Conservation (phyloP, 345 rosid genomes). For the Capsella bursapastoris region DNA sequence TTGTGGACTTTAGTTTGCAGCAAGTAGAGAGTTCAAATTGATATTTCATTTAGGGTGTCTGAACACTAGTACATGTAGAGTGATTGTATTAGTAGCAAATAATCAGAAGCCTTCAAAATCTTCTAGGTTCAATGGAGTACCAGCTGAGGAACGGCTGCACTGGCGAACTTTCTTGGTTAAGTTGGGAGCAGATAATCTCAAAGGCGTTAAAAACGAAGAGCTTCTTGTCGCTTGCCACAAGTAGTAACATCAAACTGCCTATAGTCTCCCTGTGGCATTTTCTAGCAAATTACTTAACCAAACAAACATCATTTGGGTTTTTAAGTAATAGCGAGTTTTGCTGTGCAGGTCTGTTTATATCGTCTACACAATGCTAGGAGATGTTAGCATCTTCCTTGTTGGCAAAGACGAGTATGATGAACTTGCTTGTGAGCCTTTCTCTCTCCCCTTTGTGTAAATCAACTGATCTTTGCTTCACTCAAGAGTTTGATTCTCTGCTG, state of each 20-base stretch:
- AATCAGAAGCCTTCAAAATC: not conserved
- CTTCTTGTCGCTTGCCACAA: slow-evolving; percentile 96
- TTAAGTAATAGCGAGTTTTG: slow-evolving; percentile 7
- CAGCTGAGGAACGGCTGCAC: slow-evolving; percentile 90
- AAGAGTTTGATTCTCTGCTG: slow-evolving; percentile 5
- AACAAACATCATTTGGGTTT: not conserved
- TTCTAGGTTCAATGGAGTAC: slow-evolving; percentile 91
- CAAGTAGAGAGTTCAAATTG: slow-evolving; percentile 19
- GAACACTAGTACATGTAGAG: slow-evolving; percentile 1
- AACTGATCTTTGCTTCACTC: slow-evolving; percentile 22
- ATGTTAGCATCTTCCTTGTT: slow-evolving; percentile 85
- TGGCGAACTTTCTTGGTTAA: slow-evolving; percentile 95
- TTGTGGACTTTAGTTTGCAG: not conserved
- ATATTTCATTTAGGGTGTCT: not conserved
- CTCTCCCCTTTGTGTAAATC: not conserved
- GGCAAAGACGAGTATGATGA: slow-evolving; percentile 99
- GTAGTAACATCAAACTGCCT: slow-evolving; percentile 52
- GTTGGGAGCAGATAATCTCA: slow-evolving; percentile 90
- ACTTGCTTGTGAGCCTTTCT: slow-evolving; percentile 80
- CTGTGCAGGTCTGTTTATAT: slow-evolving; percentile 83
- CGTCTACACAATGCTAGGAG: slow-evolving; percentile 90
- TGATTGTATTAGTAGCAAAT: slow-evolving; percentile 3
- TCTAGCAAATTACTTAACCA: not conserved
- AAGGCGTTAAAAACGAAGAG: slow-evolving; percentile 89
- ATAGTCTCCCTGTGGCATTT: not conserved